Evolutionary conservation across 2,329 filamentous ascomycete genomes (phyloP), one percentile per base, ranked within the genome.

Genomic region (Sporothrix brunneoviolacea): DNA sequence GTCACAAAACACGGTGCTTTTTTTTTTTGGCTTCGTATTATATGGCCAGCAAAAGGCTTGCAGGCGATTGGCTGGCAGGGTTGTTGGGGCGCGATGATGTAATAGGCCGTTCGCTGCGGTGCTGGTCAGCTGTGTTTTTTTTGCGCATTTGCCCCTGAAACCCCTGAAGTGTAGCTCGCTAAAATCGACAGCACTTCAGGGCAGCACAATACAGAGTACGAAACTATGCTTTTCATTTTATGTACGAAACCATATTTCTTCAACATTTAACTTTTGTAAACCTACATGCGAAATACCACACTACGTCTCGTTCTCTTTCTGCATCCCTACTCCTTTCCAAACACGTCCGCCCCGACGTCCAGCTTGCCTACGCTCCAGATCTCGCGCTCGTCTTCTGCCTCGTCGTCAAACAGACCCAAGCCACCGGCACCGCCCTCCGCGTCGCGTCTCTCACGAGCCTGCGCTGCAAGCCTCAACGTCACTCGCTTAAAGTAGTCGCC

Each of bases 301-400:
- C 46, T 18, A 10, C 21, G 22, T n/a, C 19, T 4, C 10, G 4
- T n/a, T 12, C 3, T 16, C 9, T 22, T 9, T 13, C n/a, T 8
- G 5, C 18, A 7, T 8, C 4, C n/a, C 43, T 39, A 54, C 50
- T 69, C 64, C 54, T 70, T 70, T 40, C 68, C 65, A 63, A 77
- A 76, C 7, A 71, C 65, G 52, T 88, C 86, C 8, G 79, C 85
- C 41, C 71, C 72, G 12, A 91, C 70, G 64, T 97, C 91, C 44
- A 95, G 83, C 68, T 86, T 91, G 6, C 93, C 93, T 44, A 98
- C 86, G 65, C 88, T 93, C 91, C 90, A 95, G 55, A 98, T 83
- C 72, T 98, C 93, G 68, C 82, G 85, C 73, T 96, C 89, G 69
- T 98, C 93, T 63, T 98, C 93, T 28, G 82, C 73, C 71, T 98